phyloP scores from a whole-genome alignment of 805 yeast genomes.

The Kluyveromyces aestuarii region DNA sequence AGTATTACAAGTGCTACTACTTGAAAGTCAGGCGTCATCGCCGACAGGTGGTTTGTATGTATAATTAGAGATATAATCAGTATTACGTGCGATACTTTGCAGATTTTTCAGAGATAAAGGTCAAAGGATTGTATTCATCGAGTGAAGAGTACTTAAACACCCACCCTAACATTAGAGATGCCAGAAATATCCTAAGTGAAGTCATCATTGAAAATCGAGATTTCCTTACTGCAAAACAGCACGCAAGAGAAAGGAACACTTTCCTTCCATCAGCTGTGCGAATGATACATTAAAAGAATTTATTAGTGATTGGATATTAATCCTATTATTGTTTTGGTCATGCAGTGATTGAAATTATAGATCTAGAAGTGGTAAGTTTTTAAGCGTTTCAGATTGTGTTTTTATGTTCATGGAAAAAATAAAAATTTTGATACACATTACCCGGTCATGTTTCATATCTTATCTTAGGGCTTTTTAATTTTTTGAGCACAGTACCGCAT shows the following conservation, averaged over 20 bases:
- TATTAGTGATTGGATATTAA: too few relatives aligned
- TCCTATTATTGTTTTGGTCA: too few relatives aligned
- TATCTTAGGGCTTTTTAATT: too few relatives aligned
- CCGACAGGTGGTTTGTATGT: background rate
- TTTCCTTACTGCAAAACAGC: background rate
- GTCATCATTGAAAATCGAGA: conserved; percentile 16
- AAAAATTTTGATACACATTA: too few relatives aligned
- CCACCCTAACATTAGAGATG: conserved; percentile 86
- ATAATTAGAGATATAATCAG: background rate
- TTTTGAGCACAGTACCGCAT: too few relatives aligned
- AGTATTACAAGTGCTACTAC: background rate
- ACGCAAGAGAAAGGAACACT: conserved; percentile 1
- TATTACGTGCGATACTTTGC: background rate
- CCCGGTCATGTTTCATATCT: too few relatives aligned
- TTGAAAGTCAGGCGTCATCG: background rate
- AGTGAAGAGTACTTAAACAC: conserved; percentile 43
- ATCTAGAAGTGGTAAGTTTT: too few relatives aligned
- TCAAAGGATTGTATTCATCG: conserved; percentile 72
- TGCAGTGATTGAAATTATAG: too few relatives aligned
- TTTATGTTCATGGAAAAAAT: too few relatives aligned
- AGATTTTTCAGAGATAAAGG: conserved; percentile 46
- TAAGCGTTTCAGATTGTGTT: too few relatives aligned
- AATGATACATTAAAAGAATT: background rate
- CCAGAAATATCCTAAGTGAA: conserved; percentile 58
- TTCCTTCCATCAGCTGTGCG: conserved; percentile 1